Evolutionary conservation across 2,329 filamentous ascomycete species (phyloP), one percentile per base, ranked within the genome.

Genomic region (Monilinia vaccinii-corymbosi): DNA sequence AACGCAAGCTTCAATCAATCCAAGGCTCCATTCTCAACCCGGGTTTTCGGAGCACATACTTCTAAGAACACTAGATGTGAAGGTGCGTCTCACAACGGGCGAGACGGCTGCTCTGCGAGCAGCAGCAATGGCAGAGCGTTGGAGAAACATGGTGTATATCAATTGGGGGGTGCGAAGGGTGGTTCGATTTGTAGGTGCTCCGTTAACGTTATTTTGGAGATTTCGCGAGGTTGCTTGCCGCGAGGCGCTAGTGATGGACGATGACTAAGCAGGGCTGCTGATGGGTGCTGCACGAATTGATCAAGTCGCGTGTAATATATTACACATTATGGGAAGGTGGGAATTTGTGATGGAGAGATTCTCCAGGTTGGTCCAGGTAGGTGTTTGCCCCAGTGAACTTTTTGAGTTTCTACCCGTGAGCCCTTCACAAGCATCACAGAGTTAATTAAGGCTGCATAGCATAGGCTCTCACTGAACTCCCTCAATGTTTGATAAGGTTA

Each of bases 41-140:
- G 58, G 58, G 18, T 48, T 34, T 47, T 49, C 51, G 47, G 61
- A 10, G 25, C 31, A 70, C 78, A 75, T 83, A 86, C 84, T 79
- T 76, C 82, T 83, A 72, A 81, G 74, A 67, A 83, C 75, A 64
- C 82, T 81, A 72, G 78, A 84, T 67, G 80, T 75, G 73, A 87
- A 84, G 75, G 76, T 79, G 74, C 84, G 83, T 70, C 79, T 78
- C 71, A 79, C 74, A 65, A 76, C 75, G 66, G 82, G 81, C 60
- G 75, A 70, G 63, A 78, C 76, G 71, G 79, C 78, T 32, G 78
- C 83, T 64, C 84, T 81, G 73, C 84, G 83, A 71, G 82, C 83
- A 72, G 78, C 81, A 68, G 79, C 76, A 67, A 83, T 71, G 73
- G 79, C 82, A 71, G 83, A 78, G 73, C 84, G 84, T 78, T 84